Percentiles rank a stretch among this genome's conserved stretches.
These are phyloP conservation scores for Trichocladium antarcticum DNA, from an alignment of 495 filamentous ascomycete genomes.

Conservation along the genomic window DNA sequence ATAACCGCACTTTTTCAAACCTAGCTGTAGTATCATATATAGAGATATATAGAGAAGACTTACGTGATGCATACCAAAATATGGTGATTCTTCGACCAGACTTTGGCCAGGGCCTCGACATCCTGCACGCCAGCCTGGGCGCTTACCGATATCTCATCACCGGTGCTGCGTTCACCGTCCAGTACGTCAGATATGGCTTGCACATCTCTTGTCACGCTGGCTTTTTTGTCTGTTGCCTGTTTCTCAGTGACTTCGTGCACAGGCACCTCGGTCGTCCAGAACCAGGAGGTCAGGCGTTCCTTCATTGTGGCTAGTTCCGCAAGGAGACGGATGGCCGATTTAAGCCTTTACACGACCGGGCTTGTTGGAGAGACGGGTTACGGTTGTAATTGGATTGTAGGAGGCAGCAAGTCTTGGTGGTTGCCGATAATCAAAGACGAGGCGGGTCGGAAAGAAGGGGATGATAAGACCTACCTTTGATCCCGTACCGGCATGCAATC, in stretches of 20 bases:
- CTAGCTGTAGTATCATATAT: too few species aligned
- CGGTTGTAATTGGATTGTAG: too few species aligned
- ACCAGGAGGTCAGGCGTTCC: conserved; percentile 3
- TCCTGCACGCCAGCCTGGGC: conserved; percentile 21
- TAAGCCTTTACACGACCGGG: not conserved
- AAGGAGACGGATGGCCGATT: not conserved
- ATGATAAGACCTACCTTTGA: too few species aligned
- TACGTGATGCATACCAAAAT: conserved; percentile 23
- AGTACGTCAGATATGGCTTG: not conserved
- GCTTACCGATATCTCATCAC: conserved; percentile 15
- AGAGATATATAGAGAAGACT: not conserved
- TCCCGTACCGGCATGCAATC: too few species aligned
- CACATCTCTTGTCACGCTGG: not conserved
- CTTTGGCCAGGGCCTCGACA: conserved; percentile 21
- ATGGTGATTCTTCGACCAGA: conserved; percentile 17
- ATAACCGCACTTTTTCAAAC: too few species aligned
- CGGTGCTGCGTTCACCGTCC: conserved; percentile 12
- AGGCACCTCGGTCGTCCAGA: conserved; percentile 7
- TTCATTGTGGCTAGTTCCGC: not conserved
- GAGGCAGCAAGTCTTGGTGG: too few species aligned
- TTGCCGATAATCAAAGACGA: too few species aligned
- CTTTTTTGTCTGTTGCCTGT: conserved; percentile 16
- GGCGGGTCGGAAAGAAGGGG: too few species aligned
- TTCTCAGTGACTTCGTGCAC: conserved; percentile 8
- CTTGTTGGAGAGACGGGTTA: not conserved